Percentiles rank a stretch among this genome's conserved stretches.
These are phyloP conservation scores for Apiospora kogelbergensis DNA, from an alignment of 2,329 filamentous ascomycete species.

Conservation along the genomic window DNA sequence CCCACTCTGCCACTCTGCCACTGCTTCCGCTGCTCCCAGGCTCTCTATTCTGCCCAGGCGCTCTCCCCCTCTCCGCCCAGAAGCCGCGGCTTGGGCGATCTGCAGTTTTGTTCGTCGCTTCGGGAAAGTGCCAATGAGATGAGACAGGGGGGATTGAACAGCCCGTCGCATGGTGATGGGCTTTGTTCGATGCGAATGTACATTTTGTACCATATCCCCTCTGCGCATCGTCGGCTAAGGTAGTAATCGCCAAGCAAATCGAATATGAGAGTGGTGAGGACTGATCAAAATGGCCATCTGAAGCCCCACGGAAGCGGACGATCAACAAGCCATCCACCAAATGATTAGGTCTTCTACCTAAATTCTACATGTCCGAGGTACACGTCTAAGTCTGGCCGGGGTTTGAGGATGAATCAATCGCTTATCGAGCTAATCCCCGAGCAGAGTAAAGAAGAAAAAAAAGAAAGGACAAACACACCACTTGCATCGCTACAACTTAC, in stretches of 20 bases:
- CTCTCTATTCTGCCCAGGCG: no score
- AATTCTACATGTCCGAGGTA: no score
- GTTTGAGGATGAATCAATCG: neutral
- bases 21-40: no score
- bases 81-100: neutral
- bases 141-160: neutral
- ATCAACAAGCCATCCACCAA: neutral
- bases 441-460: neutral
- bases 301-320: neutral
- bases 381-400: neutral
- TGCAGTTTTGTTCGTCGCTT: neutral
- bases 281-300: neutral
- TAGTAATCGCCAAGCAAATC: neutral
- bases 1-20: no score
- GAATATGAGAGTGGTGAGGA: neutral
- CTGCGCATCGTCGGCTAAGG: neutral
- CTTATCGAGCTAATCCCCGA: neutral
- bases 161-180: neutral
- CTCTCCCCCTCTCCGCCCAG: neutral
- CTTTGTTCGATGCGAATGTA: neutral
- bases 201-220: neutral
- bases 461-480: neutral
- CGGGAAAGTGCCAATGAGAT: conserved; percentile 1
- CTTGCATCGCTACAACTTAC: neutral
- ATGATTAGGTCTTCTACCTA: no score